Evolutionary conservation across 345 rosid species (phyloP), one percentile per base, ranked within the genome.

Genomic region (Salix caprea): DNA sequence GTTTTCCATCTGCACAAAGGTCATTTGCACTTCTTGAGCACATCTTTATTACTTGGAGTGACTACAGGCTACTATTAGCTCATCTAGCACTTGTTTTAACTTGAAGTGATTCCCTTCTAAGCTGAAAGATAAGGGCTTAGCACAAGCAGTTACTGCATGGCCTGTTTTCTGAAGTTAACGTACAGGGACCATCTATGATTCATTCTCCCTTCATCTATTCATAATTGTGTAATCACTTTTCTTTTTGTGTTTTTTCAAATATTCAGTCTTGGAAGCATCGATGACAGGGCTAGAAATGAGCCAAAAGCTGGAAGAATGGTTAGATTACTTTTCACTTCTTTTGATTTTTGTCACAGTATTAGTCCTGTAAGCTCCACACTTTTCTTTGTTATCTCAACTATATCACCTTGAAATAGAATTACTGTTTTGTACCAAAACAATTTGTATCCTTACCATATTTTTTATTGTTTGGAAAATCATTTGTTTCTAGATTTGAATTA

Each of bases 1-100:
- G 88, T 90, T 91, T 88, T 90, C 88, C 97, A 90, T 84, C 95
- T 91, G 84, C 94, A 92, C 97, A 84, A 86, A 94, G 97, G 97
- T 94, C 92, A 82, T 88, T 87, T 88, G 97, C 97, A 91, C 97
- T 85, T 81, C 94, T 90, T 90, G 75, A 87, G 86, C 92, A 90
- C 94, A 82, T 79, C 69, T 84, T 84, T 76, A 50, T 85, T 83
- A 76, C 84, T 87, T 76, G 74, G 80, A 78, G 54, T 48, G 6
- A 48, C 54, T 48, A 84, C 62, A 80, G 83, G 67, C 77, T 81
- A 79, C 79, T 79, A 81, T 48, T 74, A 77, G 74, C 75, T 84
- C 74, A 76, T 77, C 81, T 80, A 74, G 84, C 86, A 85, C 84
- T 26, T 81, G 46, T 78, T 80, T 79, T 80, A 74, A 50, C 75